Evolutionary conservation across 1,284 basidiomycete genomes (phyloP).

Genomic region (Malassezia cuniculi): DNA sequence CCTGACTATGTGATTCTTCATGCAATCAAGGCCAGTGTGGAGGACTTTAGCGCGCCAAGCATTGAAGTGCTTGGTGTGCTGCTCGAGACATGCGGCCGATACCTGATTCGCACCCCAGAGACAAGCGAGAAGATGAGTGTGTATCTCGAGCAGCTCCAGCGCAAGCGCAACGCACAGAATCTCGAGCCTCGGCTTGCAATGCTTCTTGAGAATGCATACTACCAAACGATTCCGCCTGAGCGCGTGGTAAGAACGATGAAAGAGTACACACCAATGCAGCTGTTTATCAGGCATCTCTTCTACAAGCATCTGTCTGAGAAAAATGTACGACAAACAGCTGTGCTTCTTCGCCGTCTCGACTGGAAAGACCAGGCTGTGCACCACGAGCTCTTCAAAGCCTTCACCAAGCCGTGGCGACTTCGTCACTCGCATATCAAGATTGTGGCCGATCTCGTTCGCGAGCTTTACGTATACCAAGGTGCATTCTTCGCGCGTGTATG

Average conservation of each 20-base stretch:
- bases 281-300: slow-evolving; percentile 83
- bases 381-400: slow-evolving; percentile 56
- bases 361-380: slow-evolving; percentile 65
- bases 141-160: slow-evolving; percentile 79
- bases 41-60: slow-evolving; percentile 82
- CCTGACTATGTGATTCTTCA: slow-evolving; percentile 84
- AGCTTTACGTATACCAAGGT: slow-evolving; percentile 80
- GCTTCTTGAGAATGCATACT: slow-evolving; percentile 93
- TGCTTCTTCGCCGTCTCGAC: slow-evolving; percentile 78
- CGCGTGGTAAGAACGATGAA: slow-evolving; percentile 72
- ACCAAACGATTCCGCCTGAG: slow-evolving; percentile 97
- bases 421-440: slow-evolving; percentile 79
- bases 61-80: slow-evolving; percentile 84
- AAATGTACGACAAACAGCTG: slow-evolving; percentile 82
- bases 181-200: slow-evolving; percentile 79
- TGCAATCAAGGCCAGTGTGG: slow-evolving; percentile 88
- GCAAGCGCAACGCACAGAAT: slow-evolving; percentile 83
- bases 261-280: slow-evolving; percentile 70
- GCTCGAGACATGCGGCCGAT: slow-evolving; percentile 86
- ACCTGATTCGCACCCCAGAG: slow-evolving; percentile 71
- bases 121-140: slow-evolving; percentile 60
- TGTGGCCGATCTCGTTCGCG: slow-evolving; percentile 85
- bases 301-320: slow-evolving; percentile 80
- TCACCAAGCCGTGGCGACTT: slow-evolving; percentile 93
- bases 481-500: slow-evolving; percentile 76